Base-by-base conservation (phyloP, 306 rosid genomes). In the Psophocarpus tetragonolobus region DNA sequence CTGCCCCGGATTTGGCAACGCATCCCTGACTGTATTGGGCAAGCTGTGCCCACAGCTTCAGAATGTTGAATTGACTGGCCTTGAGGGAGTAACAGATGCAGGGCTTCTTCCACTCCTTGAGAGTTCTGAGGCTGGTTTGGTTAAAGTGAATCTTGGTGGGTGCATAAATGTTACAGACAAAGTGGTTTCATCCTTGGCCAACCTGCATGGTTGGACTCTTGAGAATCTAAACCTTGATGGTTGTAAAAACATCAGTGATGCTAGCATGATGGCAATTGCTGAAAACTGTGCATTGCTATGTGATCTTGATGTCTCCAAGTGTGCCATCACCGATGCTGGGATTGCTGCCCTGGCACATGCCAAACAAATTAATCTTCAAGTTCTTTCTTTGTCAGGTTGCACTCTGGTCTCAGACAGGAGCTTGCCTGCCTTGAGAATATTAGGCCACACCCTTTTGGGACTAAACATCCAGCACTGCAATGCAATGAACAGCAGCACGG, bases 381-480 rank as follows among this genome's bases (percentile, higher is more conserved):
- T 96, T 72, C 90, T 96, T 73, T 93, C 98, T 14, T 26, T 96
- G 47, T 88, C 96, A 8, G 91, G 97, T 27, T 92, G 98, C 87
- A 71, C 87, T 67, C 71, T 41, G 42, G 84, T 93, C 45, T 84
- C 99, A 2, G 90, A 93, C 80, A 90, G 83, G 89, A 84, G 96
- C 82, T 67, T 91, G 82, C 74, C 84, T 20, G 85, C 92, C 27
- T 80, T 96, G 82, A 80, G 20, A 20, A 86, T 88, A 81, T 64
- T 93, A 79, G 98, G 98, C 44, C 83, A 76, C 80, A 88, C 90
- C 44, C 98, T 96, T 14, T 39, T 85, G 84, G 99, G 99, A 44
- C 85, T 96, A 57, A 96, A 93, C 80, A 80, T 96, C 83, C 94
- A 90, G 85, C 90, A 88, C 51, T 96, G 99, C 89, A 96, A 87